Percentiles rank a stretch among this genome's conserved stretches.
These are phyloP conservation scores for Candida verbasci DNA, from an alignment of 805 yeast genomes.

Conservation along the genomic window DNA sequence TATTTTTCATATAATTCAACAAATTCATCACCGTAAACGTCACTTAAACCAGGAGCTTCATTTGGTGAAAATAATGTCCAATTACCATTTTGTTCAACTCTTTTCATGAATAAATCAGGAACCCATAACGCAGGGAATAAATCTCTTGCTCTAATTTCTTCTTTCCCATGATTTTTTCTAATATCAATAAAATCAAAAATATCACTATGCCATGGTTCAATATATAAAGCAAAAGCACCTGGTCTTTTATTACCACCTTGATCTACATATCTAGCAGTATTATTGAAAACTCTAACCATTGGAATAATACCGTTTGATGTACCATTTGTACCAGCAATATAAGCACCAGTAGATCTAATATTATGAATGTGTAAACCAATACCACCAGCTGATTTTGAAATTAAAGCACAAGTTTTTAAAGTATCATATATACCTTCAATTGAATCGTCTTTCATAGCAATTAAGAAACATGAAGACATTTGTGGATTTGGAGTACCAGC, in stretches of 20 bases:
- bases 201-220: constrained; percentile 64
- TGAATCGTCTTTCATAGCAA: constrained; percentile 61
- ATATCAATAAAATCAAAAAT: constrained; percentile 55
- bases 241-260: constrained; percentile 67
- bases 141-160: constrained; percentile 60
- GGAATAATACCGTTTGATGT: constrained; percentile 61
- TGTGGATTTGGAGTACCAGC: constrained; percentile 60
- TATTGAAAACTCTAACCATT: constrained; percentile 59
- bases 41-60: constrained; percentile 55
- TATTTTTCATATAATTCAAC: constrained; percentile 47
- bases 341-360: constrained; percentile 56
- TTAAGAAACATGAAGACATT: constrained; percentile 60
- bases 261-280: constrained; percentile 60
- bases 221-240: constrained; percentile 57
- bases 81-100: constrained; percentile 51
- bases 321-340: constrained; percentile 61
- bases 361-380: constrained; percentile 60
- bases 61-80: constrained; percentile 61
- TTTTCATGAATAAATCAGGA: constrained; percentile 58
- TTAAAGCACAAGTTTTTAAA: constrained; percentile 56
- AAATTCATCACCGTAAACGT: constrained; percentile 54
- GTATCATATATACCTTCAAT: constrained; percentile 62
- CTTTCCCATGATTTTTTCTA: constrained; percentile 61
- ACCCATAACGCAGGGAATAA: constrained; percentile 62
- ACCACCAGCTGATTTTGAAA: constrained; percentile 61